Percentiles rank a stretch among this genome's conserved stretches.
Evolutionary conservation across 2,329 filamentous ascomycete species (phyloP).

Genomic region (Cadophora gregata): DNA sequence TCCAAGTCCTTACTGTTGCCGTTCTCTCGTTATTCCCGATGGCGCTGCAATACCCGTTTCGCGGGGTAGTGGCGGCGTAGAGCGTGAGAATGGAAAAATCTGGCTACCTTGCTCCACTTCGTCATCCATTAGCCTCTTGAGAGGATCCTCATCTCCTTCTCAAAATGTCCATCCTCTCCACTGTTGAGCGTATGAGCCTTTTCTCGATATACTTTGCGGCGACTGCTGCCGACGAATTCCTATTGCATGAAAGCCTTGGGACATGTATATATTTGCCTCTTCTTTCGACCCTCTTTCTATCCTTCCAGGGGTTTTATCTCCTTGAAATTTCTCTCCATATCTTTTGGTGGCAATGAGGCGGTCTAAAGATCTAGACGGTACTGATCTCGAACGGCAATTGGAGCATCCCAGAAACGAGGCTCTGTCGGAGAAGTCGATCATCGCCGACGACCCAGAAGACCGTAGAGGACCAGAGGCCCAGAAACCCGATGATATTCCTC

Average conservation of each 20-base stretch:
- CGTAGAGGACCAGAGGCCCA: constrained; percentile 12
- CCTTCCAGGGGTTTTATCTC: background rate
- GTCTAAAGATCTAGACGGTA: constrained; percentile 8
- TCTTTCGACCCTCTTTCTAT: background rate
- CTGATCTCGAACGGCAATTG: background rate
- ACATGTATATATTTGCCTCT: constrained; percentile 6
- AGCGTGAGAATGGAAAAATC: constrained; percentile 11
- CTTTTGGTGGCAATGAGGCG: constrained; percentile 1
- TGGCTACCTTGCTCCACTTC: constrained; percentile 2
- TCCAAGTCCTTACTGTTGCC: constrained; percentile 17
- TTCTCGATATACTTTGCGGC: background rate
- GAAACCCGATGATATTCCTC: constrained; percentile 48
- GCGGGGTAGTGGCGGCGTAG: constrained; percentile 10
- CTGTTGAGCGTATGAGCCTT: background rate
- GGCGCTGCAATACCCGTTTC: constrained; percentile 9
- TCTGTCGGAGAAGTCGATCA: constrained; percentile 30
- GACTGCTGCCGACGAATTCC: background rate
- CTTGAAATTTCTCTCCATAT: background rate
- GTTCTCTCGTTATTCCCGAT: constrained; percentile 19
- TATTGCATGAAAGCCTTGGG: background rate
- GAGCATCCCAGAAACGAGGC: constrained; percentile 13
- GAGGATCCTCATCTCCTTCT: background rate
- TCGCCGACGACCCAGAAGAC: constrained; percentile 19
- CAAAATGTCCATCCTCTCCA: background rate
- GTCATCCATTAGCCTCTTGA: background rate